A percentile compares a stretch with the other conserved stretches of the same genome.
Conservation (phyloP, 2,329 filamentous ascomycete genomes). For the Paracorniculantispora psalliotae region DNA sequence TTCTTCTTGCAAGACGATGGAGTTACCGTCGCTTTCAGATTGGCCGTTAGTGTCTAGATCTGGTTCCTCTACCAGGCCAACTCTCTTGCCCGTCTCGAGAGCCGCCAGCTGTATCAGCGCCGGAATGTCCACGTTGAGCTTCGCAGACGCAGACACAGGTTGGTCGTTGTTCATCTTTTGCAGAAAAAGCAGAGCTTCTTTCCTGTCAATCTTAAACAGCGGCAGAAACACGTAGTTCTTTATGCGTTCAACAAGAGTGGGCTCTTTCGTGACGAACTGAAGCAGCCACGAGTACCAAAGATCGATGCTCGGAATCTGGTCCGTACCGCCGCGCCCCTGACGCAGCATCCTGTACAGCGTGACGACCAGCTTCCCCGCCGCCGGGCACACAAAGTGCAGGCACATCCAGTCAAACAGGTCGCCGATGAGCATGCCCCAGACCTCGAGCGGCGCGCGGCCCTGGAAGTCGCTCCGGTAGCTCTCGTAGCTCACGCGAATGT, state of each 20-base stretch:
- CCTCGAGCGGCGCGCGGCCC: slow-evolving; percentile 17
- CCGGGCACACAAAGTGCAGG: slow-evolving; percentile 53
- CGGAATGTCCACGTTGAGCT: slow-evolving; percentile 44
- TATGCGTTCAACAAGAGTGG: slow-evolving; percentile 53
- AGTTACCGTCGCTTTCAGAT: slow-evolving; percentile 17
- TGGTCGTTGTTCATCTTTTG: slow-evolving; percentile 48
- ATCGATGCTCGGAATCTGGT: slow-evolving; percentile 29
- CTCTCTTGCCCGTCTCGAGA: slow-evolving; percentile 67
- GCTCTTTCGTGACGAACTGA: slow-evolving; percentile 42
- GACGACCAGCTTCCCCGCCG: slow-evolving; percentile 57
- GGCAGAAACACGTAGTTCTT: slow-evolving; percentile 61
- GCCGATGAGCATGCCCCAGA: slow-evolving; percentile 48
- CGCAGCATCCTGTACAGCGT: slow-evolving; percentile 48
- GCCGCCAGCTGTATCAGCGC: slow-evolving; percentile 59
- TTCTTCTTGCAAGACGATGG: slow-evolving; percentile 34
- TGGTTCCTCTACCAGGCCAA: slow-evolving; percentile 64
- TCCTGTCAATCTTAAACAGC: slow-evolving; percentile 55
- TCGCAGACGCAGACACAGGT: slow-evolving; percentile 40
- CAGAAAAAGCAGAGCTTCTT: slow-evolving; percentile 53
- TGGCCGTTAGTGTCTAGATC: slow-evolving; percentile 23
- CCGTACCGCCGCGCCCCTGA: slow-evolving; percentile 22
- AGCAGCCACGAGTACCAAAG: slow-evolving; percentile 55
- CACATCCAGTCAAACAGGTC: slow-evolving; percentile 52
- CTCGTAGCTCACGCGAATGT: slow-evolving; percentile 41
- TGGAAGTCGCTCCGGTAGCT: slow-evolving; percentile 27